Evolutionary conservation across 2,329 filamentous ascomycete species (phyloP), one percentile per base, ranked within the genome.

Genomic region (Pseudocercospora fijiensis): DNA sequence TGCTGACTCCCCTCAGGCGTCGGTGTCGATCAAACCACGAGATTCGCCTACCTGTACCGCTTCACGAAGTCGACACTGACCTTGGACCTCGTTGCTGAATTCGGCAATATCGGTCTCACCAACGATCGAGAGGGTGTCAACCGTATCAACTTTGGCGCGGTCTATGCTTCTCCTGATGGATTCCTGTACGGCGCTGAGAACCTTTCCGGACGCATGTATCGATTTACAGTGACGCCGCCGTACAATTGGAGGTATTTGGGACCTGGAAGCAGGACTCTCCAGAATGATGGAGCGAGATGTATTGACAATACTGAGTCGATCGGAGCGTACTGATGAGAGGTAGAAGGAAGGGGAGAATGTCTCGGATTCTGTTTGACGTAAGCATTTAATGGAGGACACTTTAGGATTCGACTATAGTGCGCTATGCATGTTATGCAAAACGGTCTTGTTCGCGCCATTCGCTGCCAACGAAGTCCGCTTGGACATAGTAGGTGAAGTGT

Each of bases 231-330:
- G 4, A n/a, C 26, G 20, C 7, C 11, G 22, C 56, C 61, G 30
- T 47, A 55, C 28, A 41, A 20, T 4, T 56, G 22, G 24, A 13
- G 4, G 11, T 53, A 47, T 28, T 37, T 59, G 26, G 37, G 26
- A 20, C 11, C 2, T 3, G 61, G 24, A 28, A 30, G 28, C 22
- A 37, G 9, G 2, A 60, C 27, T 22, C 3, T 4, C 11, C 41
- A 49, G 37, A 63, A 63, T 41, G 61, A 63, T 57, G 61, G 61
- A 16, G 61, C 61, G 18, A 59, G 61, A 41, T 63, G 61, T 56
- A 56, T 63, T 49, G 49, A 59, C 30, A 55, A 59, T 16, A 63
- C 56, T 22, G 61, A 60, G 58, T 16, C 57, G 37, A 30, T 58
- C 13, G 45, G 45, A 51, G 4, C 45, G 3, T 51, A 51, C 24